Percentiles rank a stretch among this genome's conserved stretches.
phyloP scores from a whole-genome alignment of 768 basidiomycete species.

The Serendipita indica region DNA sequence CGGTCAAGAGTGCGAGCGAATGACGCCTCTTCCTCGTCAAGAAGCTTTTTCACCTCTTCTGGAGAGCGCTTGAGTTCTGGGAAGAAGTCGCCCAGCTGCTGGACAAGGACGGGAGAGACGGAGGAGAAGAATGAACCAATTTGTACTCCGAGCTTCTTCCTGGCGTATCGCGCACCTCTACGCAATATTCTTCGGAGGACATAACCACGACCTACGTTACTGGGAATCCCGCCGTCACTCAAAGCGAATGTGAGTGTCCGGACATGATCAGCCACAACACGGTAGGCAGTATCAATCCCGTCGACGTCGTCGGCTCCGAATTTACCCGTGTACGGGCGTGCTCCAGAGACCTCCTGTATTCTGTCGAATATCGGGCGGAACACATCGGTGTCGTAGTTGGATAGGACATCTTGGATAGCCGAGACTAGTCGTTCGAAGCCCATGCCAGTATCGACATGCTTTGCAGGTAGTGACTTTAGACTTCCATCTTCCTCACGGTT shows the following conservation, averaged over 20 bases:
- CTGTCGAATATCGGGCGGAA: slow-evolving; percentile 78
- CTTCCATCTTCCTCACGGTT: slow-evolving; percentile 86
- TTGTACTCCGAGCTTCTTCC: slow-evolving; percentile 83
- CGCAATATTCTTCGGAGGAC: slow-evolving; percentile 89
- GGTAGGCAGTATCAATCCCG: slow-evolving; percentile 94
- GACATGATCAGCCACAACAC: slow-evolving; percentile 93
- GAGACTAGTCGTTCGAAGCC: slow-evolving; percentile 97
- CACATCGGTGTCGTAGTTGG: slow-evolving; percentile 97
- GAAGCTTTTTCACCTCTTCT: slow-evolving; percentile 80
- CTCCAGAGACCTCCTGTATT: slow-evolving; percentile 80
- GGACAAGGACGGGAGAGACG: slow-evolving; percentile 75
- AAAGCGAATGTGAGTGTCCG: slow-evolving; percentile 90
- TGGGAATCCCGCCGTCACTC: slow-evolving; percentile 91
- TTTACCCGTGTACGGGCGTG: slow-evolving; percentile 72
- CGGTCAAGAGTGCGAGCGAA: slow-evolving; percentile 95
- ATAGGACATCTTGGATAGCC: slow-evolving; percentile 74
- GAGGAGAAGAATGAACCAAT: slow-evolving; percentile 94
- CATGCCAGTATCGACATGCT: slow-evolving; percentile 98
- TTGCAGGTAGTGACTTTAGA: slow-evolving; percentile 65
- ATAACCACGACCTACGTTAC: slow-evolving; percentile 92
- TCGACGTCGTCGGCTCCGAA: slow-evolving; percentile 92
- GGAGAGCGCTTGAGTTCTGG: slow-evolving; percentile 80
- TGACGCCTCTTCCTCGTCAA: slow-evolving; percentile 94
- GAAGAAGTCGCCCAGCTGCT: slow-evolving; percentile 79
- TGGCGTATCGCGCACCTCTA: slow-evolving; percentile 86